Conservation (phyloP, 2,329 filamentous ascomycete species). For the Huntiella decipiens region DNA sequence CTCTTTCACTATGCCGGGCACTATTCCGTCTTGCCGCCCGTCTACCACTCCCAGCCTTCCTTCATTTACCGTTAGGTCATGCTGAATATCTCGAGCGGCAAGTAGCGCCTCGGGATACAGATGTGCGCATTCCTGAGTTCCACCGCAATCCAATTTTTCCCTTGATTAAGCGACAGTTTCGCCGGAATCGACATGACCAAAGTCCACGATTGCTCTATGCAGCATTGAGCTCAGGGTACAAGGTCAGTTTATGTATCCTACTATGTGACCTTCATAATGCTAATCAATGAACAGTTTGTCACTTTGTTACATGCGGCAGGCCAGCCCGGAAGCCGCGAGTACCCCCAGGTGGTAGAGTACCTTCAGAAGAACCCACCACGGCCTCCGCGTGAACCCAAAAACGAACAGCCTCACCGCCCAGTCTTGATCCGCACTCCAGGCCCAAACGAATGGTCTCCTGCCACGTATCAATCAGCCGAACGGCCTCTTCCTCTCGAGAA, state of each 20-base stretch:
- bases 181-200: slow-evolving; percentile 35
- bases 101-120: neutral
- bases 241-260: slow-evolving; percentile 21
- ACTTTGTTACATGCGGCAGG: slow-evolving; percentile 22
- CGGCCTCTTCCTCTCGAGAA: slow-evolving; percentile 29
- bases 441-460: no score
- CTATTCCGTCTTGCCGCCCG: slow-evolving; percentile 39
- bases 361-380: slow-evolving; percentile 1
- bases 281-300: slow-evolving; percentile 20
- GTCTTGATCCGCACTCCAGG: no score
- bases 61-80: slow-evolving; percentile 11
- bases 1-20: slow-evolving; percentile 53
- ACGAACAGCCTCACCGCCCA: no score
- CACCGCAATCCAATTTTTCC: slow-evolving; percentile 30
- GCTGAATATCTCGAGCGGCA: neutral
- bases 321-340: slow-evolving; percentile 20
- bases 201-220: slow-evolving; percentile 41
- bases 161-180: slow-evolving; percentile 43
- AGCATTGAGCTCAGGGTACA: slow-evolving; percentile 50
- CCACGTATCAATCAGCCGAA: slow-evolving; percentile 24
- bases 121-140: slow-evolving; percentile 14
- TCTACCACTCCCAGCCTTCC: slow-evolving; percentile 32
- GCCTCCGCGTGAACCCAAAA: neutral
- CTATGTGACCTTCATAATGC: neutral
- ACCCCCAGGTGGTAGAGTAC: slow-evolving; percentile 21